Base-by-base conservation (phyloP, 176 grass and related monocot species). In the Panicum miliaceum region DNA sequence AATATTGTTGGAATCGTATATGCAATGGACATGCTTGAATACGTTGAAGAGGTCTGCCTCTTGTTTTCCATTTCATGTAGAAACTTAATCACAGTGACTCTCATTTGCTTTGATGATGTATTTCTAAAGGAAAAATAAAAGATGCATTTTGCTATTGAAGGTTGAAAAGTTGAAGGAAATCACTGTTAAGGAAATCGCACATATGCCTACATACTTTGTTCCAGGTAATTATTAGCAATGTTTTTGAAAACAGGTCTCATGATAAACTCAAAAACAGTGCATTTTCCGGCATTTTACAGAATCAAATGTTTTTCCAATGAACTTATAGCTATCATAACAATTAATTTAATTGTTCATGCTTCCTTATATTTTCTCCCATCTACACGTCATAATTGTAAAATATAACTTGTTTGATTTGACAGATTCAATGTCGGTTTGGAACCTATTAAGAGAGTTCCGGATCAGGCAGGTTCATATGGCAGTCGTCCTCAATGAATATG, bases 401-500 rank as follows among this genome's bases (percentile, higher is more conserved):
- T 37, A 43, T 81, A 26, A 16, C 50, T 14, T 47, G 78, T 85
- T 63, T 71, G 40, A 70, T 81, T 34, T 89, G 84, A 75, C 95
- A 98, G 96, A 99, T 99, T 99, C 88, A 78, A 98, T 99, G 96
- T 93, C 88, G 78, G 96, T 99, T 84, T 99, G 96, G 96, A 92
- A 94, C 80, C 64, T 99, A 73, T 79, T 99, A 81, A 89, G 96
- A 82, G 96, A 99, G 84, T 94, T 99, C 42, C 90, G 93, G 46
- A 94, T 99, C 73, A 96, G 96, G 89, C 93, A 99, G 89, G 93
- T 96, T 78, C 96, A 99, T 89, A 96, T 99, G 96, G 96, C 96
- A 83, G 93, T 99, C 23, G 93, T 99, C 67, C 91, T 99, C 48
- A 96, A 96, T 72, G 96, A 99, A 89, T 99, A 99, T 92, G 96